Base-by-base conservation (phyloP, 2,329 filamentous ascomycete species). In the Ophiostoma sp. region DNA sequence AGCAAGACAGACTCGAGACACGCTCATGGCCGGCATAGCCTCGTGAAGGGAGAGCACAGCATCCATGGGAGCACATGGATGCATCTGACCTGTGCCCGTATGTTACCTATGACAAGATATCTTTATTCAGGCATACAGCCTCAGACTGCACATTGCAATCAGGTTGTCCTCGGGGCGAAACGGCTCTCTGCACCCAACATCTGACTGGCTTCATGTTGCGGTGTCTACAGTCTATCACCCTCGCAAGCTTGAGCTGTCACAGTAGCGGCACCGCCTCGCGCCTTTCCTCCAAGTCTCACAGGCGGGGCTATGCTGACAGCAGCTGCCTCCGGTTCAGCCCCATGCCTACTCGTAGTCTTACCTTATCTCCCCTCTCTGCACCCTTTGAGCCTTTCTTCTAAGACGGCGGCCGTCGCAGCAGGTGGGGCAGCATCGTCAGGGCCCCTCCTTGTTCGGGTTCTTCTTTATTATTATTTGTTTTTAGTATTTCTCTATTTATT, bases 241-340 rank as follows among this genome's bases (percentile, higher is more conserved):
- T 27, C 27, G 27, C 27, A 58, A 14, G 27, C 11, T 14, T 9
- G 12, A 58, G 55, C 55, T 60, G 55, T 58, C 52, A 60, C 27
- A 38, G 55, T 14, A 60, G 38, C 27, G 12, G 55, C 55, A 60
- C 55, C 55, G 55, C 55, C 55, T 60, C 27, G 49, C 18, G 49
- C 49, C 49, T 55, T 55, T 18, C 49, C 12, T 55, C n/a, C 27
- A 14, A 7, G 55, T 58, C 27, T 58, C 55, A 60, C 55, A 38
- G 27, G 55, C 55, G 55, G 55, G 55, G 55, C 55, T 60, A 60
- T 60, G 55, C 55, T 60, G 55, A 60, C 55, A 60, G 49, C 49
- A 27, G 18, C 18, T 55, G n/a, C 49, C 49, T 55, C n/a, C 18
- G 49, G 27, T 55, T 55, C 49, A 55, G 49, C 49, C 49, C 55